phyloP scores from a whole-genome alignment of 176 grass and related monocot species.

The Chloris gayana region DNA sequence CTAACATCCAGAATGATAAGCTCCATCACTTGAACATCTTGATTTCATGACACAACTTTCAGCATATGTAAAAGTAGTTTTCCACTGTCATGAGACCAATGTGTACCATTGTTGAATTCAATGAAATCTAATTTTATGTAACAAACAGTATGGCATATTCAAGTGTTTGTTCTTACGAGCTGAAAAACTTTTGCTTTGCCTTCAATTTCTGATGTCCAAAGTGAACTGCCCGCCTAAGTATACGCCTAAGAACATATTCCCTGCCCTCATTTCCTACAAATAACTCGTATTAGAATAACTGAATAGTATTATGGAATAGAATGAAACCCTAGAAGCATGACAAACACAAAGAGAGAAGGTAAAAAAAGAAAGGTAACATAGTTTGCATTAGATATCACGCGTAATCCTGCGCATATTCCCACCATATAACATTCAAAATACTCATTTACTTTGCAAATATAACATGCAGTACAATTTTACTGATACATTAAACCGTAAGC shows the following conservation, averaged over 20 bases:
- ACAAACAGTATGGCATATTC: background rate
- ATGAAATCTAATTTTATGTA: background rate
- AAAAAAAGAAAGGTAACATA: background rate
- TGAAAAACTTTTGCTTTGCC: conserved; percentile 79
- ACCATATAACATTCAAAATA: no score
- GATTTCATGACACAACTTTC: no score
- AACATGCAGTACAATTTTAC: no score
- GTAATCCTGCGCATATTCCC: no score
- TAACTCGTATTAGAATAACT: background rate
- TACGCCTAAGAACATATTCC: conserved; percentile 95
- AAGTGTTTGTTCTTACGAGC: conserved; percentile 55
- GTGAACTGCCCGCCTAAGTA: conserved; percentile 88
- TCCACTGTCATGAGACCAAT: no score
- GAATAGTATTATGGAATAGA: conserved; percentile 10
- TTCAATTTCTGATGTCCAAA: conserved; percentile 89
- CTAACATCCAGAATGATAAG: no score
- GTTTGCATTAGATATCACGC: background rate
- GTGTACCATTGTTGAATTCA: no score
- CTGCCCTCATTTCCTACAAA: conserved; percentile 88
- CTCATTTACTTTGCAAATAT: no score
- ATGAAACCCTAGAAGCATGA: background rate
- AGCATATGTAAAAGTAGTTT: no score
- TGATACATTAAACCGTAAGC: background rate
- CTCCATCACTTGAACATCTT: no score
- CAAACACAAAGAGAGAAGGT: conserved; percentile 13